Conservation (phyloP, 148 eudicot genomes). For the Cornus controversa region DNA sequence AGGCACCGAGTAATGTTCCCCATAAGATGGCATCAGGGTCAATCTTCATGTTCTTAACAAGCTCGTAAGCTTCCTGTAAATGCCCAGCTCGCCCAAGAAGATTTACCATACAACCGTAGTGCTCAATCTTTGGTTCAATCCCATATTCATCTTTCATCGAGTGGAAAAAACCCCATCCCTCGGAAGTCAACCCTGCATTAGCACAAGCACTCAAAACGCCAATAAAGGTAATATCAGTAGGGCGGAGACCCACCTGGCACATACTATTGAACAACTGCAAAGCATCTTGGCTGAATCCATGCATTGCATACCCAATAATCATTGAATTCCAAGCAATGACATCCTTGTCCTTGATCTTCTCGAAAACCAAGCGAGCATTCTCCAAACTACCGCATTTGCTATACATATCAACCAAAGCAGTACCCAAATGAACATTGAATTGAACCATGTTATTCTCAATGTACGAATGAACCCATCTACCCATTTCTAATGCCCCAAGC, state of each 20-base stretch:
- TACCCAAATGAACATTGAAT: constrained; percentile 53
- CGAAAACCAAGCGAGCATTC: constrained; percentile 66
- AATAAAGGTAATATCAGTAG: constrained; percentile 82
- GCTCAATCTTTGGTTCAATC: constrained; percentile 74
- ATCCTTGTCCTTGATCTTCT: constrained; percentile 55
- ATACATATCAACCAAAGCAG: constrained; percentile 88
- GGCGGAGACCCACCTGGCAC: constrained; percentile 37
- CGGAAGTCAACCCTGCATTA: constrained; percentile 62
- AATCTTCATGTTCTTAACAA: constrained; percentile 46
- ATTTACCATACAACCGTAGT: constrained; percentile 96
- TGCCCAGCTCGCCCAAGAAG: constrained; percentile 80
- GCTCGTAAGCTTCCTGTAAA: constrained; percentile 75
- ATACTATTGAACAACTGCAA: constrained; percentile 48
- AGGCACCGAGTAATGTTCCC: constrained; percentile 84
- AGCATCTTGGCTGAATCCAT: constrained; percentile 70
- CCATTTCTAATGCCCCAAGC: constrained; percentile 73
- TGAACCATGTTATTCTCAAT: constrained; percentile 33
- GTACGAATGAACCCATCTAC: constrained; percentile 84
- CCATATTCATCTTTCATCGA: constrained; percentile 48
- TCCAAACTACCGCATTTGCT: constrained; percentile 85
- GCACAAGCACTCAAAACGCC: constrained; percentile 84
- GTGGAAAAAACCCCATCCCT: constrained; percentile 56
- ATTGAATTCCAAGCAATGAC: constrained; percentile 81
- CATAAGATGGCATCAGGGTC: constrained; percentile 65
- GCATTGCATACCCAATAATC: constrained; percentile 76